These are phyloP conservation scores for Alternaria triticimaculans DNA, from an alignment of 2,329 filamentous ascomycete genomes.

Conservation along the genomic window DNA sequence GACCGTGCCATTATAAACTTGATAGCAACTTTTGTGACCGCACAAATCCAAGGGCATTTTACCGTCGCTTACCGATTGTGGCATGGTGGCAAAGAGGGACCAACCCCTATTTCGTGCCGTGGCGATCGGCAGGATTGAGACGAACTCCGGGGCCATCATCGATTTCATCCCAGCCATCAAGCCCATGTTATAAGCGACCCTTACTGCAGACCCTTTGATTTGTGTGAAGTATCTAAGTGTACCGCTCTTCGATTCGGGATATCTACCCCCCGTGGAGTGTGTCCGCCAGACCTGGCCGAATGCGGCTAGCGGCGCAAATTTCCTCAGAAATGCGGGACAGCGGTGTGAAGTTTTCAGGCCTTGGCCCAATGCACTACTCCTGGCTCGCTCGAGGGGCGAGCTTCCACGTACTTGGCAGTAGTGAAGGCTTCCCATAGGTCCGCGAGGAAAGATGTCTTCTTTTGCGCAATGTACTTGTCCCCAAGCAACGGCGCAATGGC, in stretches of 20 bases:
- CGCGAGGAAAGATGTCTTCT: slow-evolving; percentile 23
- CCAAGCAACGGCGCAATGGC: slow-evolving; percentile 33
- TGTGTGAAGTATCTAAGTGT: neutral
- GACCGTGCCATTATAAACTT: neutral
- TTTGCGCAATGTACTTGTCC: slow-evolving; percentile 31
- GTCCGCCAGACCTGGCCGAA: neutral
- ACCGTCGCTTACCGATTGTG: neutral
- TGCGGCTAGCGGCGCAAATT: neutral
- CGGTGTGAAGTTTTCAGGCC: neutral
- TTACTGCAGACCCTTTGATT: neutral
- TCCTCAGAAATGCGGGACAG: neutral
- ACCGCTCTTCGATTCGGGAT: neutral
- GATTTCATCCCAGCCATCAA: neutral
- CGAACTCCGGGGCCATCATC: neutral
- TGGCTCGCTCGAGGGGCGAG: neutral
- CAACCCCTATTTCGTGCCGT: neutral
- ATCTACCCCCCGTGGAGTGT: neutral
- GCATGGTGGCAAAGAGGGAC: neutral
- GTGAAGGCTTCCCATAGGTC: slow-evolving; percentile 34
- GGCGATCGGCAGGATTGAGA: neutral
- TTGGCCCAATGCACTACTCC: neutral
- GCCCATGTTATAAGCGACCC: neutral
- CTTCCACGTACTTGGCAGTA: slow-evolving; percentile 32
- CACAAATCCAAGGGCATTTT: neutral
- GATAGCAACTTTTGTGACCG: neutral